Evolutionary conservation across 2,329 filamentous ascomycete genomes (phyloP), one percentile per base, ranked within the genome.

Genomic region (Penicillium nordicum): DNA sequence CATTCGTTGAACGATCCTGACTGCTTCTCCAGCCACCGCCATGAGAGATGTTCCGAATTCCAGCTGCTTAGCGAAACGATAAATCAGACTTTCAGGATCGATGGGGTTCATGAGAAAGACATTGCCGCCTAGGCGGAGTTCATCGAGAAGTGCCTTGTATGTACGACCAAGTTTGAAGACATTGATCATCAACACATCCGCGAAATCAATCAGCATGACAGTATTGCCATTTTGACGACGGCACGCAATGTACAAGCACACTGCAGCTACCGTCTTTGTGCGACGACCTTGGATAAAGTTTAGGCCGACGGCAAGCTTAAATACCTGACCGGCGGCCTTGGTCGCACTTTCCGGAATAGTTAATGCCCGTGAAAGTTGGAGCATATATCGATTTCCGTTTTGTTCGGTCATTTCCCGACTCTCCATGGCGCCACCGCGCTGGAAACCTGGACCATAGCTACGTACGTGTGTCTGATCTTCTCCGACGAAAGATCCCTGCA

Each of bases 181-280:
- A 65, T 97, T 96, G 70, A 94, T 85, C 70, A 80, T 78, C n/a
- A 87, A 76, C 41, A 93, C 82, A 70, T 99, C 94, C 12, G 94
- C 90, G 69, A 99, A 86, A 71, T 99, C 94, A 72, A 99, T 97
- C 42, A 99, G 82, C 88, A 99, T 92, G 63, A 94, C 82, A 41
- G 88, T 89, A 70, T 94, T 96, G 25, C 87, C 86, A 42, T 85
- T 84, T 59, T 90, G 85, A 52, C 88, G 85, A 59, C 94, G 86
- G 69, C 91, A 96, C 14, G 91, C 91, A 53, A 90, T 88, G 66
- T 97, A 99, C 30, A 99, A 81, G 69, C 90, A 93, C 29, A 95
- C 89, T n/a, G 91, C 91, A 29, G 90, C 89, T 10, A 97, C 92
- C 51, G 89, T 90, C 60, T 88, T 85, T 47, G 92, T 88, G 18